Base-by-base conservation (phyloP, 31 red algal species). In the Odonthalia washingtoniensis region DNA sequence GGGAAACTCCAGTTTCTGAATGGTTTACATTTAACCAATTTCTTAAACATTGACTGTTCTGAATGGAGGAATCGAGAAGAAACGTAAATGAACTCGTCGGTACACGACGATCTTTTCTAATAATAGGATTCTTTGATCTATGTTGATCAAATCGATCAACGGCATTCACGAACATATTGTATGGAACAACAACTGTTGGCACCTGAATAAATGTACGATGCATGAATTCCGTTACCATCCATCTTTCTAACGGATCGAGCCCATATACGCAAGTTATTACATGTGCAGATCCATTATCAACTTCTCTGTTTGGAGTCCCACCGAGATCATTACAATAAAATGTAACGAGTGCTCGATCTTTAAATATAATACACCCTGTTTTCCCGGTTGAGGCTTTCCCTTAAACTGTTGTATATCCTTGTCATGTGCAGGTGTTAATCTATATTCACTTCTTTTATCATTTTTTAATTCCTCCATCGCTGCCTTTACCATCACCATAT, bases 121-220 rank as follows among this genome's bases (percentile, higher is more conserved):
- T 44, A 5, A 36, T 81, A 28, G 78, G 52, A 2, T 49, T 40
- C 0, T 46, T 66, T 42, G 78, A 66, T 81, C 61, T 26, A 0
- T 65, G 14, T 26, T 67, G 78, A 61, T 81, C 60, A 42, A 81
- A 81, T 4, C 61, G 49, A 33, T 81, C 78, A 26, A 68, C 78
- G 3, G 30, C 78, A 66, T 67, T 81, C 78, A 81, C 65, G 40
- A 67, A 67, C 0, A 81, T n/a, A 2, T 81, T 81, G 9, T 81
- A 68, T 2, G 61, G 53, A 16, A 81, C 78, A 41, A 81, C 65
- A 0, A 81, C 32, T 1, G 60, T 2, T 2, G 12, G 78, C 0
- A 43, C 49, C 6, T 81, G 78, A 14, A 81, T 18, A 0, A 6
- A 44, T 2, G 31, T 61, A 14, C 74, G 43, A 5, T 38, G 5